These are phyloP conservation scores for Pseudonitzschia delicatissima DNA, from an alignment of 108 stramenopile species.

Conservation along the genomic window DNA sequence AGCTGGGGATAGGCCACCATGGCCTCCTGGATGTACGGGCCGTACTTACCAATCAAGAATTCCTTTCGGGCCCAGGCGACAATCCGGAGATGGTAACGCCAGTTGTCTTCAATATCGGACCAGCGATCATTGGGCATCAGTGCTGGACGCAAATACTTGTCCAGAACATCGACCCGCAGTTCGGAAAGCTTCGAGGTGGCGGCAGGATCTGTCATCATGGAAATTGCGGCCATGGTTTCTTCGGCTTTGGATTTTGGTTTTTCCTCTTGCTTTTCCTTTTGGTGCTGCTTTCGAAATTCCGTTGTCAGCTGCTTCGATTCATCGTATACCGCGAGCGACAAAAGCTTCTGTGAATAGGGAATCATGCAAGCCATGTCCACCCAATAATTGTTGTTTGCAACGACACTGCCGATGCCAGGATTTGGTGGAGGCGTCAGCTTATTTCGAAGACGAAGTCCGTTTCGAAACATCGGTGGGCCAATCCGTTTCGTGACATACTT, in stretches of 20 bases:
- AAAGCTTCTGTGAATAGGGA: constrained; percentile 47
- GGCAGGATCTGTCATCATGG: not conserved
- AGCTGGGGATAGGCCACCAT: constrained; percentile 51
- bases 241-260: not conserved
- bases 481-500: constrained; percentile 26
- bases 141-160: constrained; percentile 57
- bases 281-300: not conserved
- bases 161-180: constrained; percentile 42
- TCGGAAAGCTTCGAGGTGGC: not conserved
- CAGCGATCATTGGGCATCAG: constrained; percentile 53
- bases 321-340: constrained; percentile 56
- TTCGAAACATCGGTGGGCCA: constrained; percentile 24
- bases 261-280: constrained; percentile 25
- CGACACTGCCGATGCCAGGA: not conserved
- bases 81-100: constrained; percentile 49
- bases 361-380: constrained; percentile 33
- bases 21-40: constrained; percentile 41
- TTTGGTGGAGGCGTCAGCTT: not conserved
- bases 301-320: constrained; percentile 15
- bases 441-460: constrained; percentile 23
- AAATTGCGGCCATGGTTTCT: not conserved
- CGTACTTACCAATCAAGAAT: constrained; percentile 67
- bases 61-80: constrained; percentile 71
- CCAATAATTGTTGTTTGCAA: not conserved
- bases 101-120: constrained; percentile 18